Evolutionary conservation across 139 green algal genomes (phyloP).

Genomic region (Tetraselmis striata): DNA sequence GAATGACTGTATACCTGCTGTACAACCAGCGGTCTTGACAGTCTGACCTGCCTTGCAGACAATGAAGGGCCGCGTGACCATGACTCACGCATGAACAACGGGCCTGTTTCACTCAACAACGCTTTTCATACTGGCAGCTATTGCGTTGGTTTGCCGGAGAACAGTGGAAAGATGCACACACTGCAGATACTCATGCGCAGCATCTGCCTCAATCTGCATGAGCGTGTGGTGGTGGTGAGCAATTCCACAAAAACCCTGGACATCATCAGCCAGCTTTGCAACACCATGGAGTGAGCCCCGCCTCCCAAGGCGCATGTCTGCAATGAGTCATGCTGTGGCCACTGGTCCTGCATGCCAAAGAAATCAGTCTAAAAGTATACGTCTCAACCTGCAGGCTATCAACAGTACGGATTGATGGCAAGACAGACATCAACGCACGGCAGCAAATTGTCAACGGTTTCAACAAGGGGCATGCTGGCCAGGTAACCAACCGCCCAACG

Average conservation of each 20-base stretch:
- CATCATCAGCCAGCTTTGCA: conserved; percentile 38
- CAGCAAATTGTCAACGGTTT: conserved; percentile 71
- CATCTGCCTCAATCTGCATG: not conserved
- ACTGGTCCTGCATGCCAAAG: no score
- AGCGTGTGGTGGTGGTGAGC: conserved; percentile 62
- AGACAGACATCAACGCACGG: conserved; percentile 44
- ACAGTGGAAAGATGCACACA: not conserved
- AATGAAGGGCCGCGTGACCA: not conserved
- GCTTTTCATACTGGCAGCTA: not conserved
- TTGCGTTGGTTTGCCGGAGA: not conserved
- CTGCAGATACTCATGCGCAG: not conserved
- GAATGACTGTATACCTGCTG: no score
- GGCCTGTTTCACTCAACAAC: not conserved
- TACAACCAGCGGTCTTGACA: no score
- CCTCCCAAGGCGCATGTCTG: not conserved
- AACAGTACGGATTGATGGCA: conserved; percentile 66
- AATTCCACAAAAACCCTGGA: conserved; percentile 66
- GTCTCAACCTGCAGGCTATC: no score
- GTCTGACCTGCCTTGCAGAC: no score
- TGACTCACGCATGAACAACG: not conserved
- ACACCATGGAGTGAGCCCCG: conserved; percentile 4
- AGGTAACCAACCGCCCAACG: conserved; percentile 26
- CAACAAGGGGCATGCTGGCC: conserved; percentile 49
- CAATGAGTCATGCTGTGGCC: conserved; percentile 11
- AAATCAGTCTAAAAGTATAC: no score